Conservation (phyloP, 495 filamentous ascomycete genomes). For the Thozetella sp. region DNA sequence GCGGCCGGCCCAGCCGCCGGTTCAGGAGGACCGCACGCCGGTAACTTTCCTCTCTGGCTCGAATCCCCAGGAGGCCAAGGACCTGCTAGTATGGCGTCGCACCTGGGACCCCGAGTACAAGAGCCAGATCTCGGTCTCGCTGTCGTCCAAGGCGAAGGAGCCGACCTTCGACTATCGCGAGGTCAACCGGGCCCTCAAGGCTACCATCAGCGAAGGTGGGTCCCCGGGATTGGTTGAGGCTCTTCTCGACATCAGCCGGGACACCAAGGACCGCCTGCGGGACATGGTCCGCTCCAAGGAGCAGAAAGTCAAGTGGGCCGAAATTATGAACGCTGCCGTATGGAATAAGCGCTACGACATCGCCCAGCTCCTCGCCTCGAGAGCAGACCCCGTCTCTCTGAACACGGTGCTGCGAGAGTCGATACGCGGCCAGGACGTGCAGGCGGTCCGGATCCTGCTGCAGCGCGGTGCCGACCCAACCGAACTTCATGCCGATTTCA, state of each 20-base stretch:
- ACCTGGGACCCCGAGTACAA: constrained; percentile 6
- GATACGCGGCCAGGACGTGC: background rate
- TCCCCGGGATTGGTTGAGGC: constrained; percentile 1
- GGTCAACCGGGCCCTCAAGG: constrained; percentile 1
- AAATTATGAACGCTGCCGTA: background rate
- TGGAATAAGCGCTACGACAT: background rate
- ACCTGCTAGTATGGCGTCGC: constrained; percentile 1
- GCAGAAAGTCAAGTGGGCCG: background rate
- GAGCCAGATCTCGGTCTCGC: background rate
- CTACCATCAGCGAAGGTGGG: background rate
- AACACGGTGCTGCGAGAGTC: constrained; percentile 1
- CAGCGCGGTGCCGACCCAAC: background rate
- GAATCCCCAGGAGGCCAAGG: background rate
- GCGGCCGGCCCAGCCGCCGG: background rate
- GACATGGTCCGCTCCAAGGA: constrained; percentile 1
- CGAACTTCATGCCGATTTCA: constrained; percentile 3
- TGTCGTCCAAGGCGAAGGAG: constrained; percentile 3
- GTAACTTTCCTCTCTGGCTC: background rate
- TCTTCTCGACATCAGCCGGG: constrained; percentile 4
- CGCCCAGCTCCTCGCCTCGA: background rate
- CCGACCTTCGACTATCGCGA: background rate
- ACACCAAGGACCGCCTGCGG: constrained; percentile 1
- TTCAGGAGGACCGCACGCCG: background rate
- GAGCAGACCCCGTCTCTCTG: background rate
- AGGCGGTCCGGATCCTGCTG: background rate